Evolutionary conservation across 352 stramenopile genomes (phyloP).

Genomic region (Thalassiosira ordinaria): DNA sequence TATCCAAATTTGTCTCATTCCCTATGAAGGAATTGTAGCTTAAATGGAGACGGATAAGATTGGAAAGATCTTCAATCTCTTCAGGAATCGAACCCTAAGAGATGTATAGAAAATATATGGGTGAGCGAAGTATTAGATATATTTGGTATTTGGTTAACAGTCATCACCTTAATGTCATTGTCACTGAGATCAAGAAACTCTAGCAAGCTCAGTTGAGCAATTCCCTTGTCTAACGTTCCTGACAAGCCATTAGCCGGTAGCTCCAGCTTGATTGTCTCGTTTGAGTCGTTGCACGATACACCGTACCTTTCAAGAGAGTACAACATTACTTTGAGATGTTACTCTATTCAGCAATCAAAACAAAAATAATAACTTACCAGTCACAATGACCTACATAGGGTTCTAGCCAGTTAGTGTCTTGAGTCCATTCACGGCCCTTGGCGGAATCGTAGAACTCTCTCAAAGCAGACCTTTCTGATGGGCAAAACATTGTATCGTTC

Average conservation of each 20-base stretch:
- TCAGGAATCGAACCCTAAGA: constrained; percentile 37
- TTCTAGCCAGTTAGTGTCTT: not conserved
- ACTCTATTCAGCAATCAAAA: no score
- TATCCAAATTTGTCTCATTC: constrained; percentile 5
- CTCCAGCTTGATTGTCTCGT: constrained; percentile 19
- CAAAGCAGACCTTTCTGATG: constrained; percentile 47
- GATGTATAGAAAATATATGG: not conserved
- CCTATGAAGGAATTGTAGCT: constrained; percentile 50
- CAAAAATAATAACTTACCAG: no score
- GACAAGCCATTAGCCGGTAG: constrained; percentile 45
- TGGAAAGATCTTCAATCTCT: constrained; percentile 25
- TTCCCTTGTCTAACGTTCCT: constrained; percentile 17
- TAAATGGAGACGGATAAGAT: constrained; percentile 35
- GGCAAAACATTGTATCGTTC: constrained; percentile 25
- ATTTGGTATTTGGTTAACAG: constrained; percentile 7
- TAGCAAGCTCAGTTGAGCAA: constrained; percentile 19
- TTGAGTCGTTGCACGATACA: constrained; percentile 22
- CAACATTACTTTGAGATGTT: no score
- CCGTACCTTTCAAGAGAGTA: constrained; percentile 52
- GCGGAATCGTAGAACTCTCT: constrained; percentile 36
- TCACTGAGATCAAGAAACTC: constrained; percentile 47
- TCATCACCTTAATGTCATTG: constrained; percentile 58
- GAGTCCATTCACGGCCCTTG: constrained; percentile 49
- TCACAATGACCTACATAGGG: no score
- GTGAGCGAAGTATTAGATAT: not conserved